Evolutionary conservation across 441 rosid genomes (phyloP).

Genomic region (Breynia disticha): DNA sequence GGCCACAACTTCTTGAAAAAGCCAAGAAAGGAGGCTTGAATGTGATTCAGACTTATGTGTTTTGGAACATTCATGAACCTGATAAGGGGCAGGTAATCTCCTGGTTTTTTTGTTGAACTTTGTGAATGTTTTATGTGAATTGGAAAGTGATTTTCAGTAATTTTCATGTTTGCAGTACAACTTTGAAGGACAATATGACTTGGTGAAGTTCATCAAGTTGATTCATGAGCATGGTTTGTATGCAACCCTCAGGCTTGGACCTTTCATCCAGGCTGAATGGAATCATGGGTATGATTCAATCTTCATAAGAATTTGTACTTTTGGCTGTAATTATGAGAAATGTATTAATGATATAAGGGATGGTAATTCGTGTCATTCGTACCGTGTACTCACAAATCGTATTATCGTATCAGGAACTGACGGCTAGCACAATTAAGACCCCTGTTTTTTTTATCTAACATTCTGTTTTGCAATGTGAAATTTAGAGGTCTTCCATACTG

Average conservation of each 20-base stretch:
- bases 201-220: constrained; percentile 70
- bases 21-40: constrained; percentile 74
- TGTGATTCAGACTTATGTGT: constrained; percentile 67
- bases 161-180: constrained; percentile 31
- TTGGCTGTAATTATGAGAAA: neutral
- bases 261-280: constrained; percentile 97
- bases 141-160: neutral
- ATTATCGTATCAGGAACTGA: too few relatives aligned
- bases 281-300: constrained; percentile 61
- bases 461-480: neutral
- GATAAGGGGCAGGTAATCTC: constrained; percentile 45
- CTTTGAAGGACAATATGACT: constrained; percentile 63
- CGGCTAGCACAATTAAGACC: too few relatives aligned
- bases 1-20: constrained; percentile 48
- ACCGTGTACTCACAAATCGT: too few relatives aligned
- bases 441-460: too few relatives aligned
- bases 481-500: constrained; percentile 86
- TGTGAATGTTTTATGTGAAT: too few relatives aligned
- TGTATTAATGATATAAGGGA: too few relatives aligned
- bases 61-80: constrained; percentile 87
- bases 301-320: too few relatives aligned
- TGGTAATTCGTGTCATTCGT: neutral
- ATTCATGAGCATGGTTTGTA: constrained; percentile 46
- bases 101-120: neutral
- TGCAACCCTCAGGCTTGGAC: constrained; percentile 67